Base-by-base conservation (phyloP, 2,329 filamentous ascomycete species). In the Chrysoporthe deuterocubensis region DNA sequence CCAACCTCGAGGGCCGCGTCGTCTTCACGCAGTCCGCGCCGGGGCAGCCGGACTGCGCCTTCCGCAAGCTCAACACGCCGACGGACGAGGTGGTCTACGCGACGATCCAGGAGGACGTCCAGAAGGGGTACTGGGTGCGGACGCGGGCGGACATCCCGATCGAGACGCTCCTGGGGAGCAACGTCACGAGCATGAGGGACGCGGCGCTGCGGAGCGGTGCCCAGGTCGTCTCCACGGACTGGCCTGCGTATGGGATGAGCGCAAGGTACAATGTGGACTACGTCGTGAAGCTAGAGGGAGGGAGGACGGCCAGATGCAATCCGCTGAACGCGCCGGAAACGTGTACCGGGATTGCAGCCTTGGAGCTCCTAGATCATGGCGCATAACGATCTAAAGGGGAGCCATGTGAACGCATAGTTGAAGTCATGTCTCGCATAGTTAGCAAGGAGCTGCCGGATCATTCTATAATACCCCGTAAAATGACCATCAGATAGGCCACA, bases 221-320 rank as follows among this genome's bases (percentile, higher is more conserved):
- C 37, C 83, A 85, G 71, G 76, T 85, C 66, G 81, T 85, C 1
- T 82, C 79, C 43, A 84, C 82, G 0, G 83, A 85, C 70, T 85
- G 80, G 65, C 82, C 82, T 7, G 76, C 72, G 1, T 82, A 80
- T 70, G 83, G 83, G 0, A 80, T 83, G 81, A 80, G 78, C 57
- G 76, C 78, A 58, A 75, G 83, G 40, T 85, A 81, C 78, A 78
- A 78, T 21, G 81, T 80, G 70, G 82, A 84, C 68, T 85, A 84
- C 71, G 81, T 75, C 4, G 79, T 75, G n/a, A 32, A 9, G n/a
- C 34, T 52, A 4, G 40, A 44, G 46, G 62, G 48, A 16, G 48
- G 62, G 5, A 64, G 16, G 18, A 26, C 46, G 18, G 62, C 62
- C 0, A 57, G 37, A 48, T 64, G 62, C n/a, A 64, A 64, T 34